Conservation (phyloP, 257 asterid genomes). For the Haberlea rhodopensis region DNA sequence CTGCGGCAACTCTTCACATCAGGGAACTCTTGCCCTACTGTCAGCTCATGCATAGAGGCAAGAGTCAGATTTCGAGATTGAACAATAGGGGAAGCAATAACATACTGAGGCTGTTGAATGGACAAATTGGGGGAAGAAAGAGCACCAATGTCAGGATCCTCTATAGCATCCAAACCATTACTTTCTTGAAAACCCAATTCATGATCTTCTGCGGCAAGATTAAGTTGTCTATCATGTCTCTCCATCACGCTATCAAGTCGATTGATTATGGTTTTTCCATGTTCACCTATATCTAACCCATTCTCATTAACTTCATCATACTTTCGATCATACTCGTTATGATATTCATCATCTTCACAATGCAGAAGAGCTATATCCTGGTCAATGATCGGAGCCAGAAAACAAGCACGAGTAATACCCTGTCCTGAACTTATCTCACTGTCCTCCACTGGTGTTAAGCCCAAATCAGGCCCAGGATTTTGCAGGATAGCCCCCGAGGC, state of each 20-base stretch:
- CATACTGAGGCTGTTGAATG: constrained; percentile 33
- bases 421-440: constrained; percentile 29
- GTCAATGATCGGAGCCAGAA: constrained; percentile 29
- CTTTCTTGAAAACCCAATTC: constrained; percentile 37
- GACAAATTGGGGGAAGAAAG: constrained; percentile 28
- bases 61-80: constrained; percentile 43
- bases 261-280: constrained; percentile 25
- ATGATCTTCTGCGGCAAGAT: constrained; percentile 30
- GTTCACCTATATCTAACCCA: constrained; percentile 23
- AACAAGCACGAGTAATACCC: constrained; percentile 26
- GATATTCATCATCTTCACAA: constrained; percentile 28
- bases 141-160: constrained; percentile 33
- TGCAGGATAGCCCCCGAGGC: constrained; percentile 29
- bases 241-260: constrained; percentile 33
- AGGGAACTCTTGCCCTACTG: constrained; percentile 69
- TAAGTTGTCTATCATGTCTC: constrained; percentile 31
- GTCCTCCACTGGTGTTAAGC: constrained; percentile 23
- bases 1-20: constrained; percentile 66
- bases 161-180: constrained; percentile 39
- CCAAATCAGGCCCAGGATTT: constrained; percentile 32
- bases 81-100: constrained; percentile 43
- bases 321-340: constrained; percentile 30
- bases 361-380: constrained; percentile 32
- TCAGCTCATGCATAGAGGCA: constrained; percentile 45
- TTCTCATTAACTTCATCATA: constrained; percentile 30